phyloP scores from a whole-genome alignment of 139 green algal species.

The Protoeuglena noctilucae region DNA sequence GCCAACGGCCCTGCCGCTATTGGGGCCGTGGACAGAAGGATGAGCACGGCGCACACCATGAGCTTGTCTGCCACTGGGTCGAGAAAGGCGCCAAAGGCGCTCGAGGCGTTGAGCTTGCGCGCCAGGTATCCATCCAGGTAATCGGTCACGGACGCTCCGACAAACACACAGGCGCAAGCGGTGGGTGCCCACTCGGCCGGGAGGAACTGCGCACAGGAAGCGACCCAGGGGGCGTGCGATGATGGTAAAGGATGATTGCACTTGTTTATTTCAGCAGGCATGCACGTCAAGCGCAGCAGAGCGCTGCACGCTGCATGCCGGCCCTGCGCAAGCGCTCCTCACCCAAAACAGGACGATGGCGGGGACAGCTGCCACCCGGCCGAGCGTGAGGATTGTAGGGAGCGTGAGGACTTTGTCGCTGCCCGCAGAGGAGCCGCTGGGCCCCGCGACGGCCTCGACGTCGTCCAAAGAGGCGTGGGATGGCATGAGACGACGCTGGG shows the following conservation, averaged over 20 bases:
- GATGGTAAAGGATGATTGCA: neutral
- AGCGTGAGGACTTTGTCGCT: no score
- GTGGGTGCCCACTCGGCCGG: conserved; percentile 15
- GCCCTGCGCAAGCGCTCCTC: no score
- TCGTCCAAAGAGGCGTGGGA: no score
- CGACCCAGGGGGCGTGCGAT: conserved; percentile 8
- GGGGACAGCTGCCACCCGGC: conserved; percentile 61
- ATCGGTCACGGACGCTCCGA: conserved; percentile 74
- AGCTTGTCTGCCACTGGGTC: conserved; percentile 97
- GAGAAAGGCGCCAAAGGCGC: conserved; percentile 87
- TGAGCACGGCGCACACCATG: conserved; percentile 71
- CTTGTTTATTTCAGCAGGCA: neutral
- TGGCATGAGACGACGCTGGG: no score
- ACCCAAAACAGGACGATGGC: no score
- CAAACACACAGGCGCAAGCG: conserved; percentile 45
- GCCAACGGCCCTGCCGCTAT: no score
- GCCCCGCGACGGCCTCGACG: no score
- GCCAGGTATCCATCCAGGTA: conserved; percentile 92
- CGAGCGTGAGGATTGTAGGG: conserved; percentile 72
- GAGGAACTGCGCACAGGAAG: conserved; percentile 54
- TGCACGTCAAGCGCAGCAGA: neutral
- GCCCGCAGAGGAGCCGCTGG: no score
- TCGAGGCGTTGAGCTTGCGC: conserved; percentile 47
- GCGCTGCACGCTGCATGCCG: conserved; percentile 22
- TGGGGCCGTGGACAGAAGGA: conserved; percentile 57